Conservation (phyloP, 495 filamentous ascomycete genomes). For the Penicillium parvum region DNA sequence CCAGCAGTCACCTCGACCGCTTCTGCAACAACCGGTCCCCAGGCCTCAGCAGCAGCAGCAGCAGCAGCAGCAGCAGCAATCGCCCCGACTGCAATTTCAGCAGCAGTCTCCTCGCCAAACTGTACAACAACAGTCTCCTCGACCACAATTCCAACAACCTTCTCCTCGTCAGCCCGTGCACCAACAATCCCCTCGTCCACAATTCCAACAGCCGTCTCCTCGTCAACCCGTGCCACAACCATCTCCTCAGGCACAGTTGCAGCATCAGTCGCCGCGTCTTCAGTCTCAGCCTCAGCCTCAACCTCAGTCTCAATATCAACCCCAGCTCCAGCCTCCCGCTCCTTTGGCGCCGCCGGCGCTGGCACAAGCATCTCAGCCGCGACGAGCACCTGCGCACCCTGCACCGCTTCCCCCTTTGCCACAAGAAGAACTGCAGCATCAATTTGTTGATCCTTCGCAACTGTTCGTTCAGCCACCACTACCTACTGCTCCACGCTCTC, state of each 20-base stretch:
- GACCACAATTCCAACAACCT: not conserved
- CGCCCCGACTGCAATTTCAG: conserved; percentile 1
- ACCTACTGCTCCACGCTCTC: conserved; percentile 27
- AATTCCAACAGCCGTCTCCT: conserved; percentile 2
- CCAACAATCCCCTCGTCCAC: conserved; percentile 9
- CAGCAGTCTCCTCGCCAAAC: conserved; percentile 2
- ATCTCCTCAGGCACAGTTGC: conserved; percentile 6
- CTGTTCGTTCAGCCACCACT: conserved; percentile 36
- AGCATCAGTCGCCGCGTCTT: conserved; percentile 8
- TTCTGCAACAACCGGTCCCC: conserved; percentile 1
- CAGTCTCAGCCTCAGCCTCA: conserved; percentile 3
- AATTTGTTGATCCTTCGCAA: conserved; percentile 42
- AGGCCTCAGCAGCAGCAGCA: no score
- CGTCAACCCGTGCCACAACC: conserved; percentile 3
- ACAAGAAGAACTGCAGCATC: conserved; percentile 31
- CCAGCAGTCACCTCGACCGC: conserved; percentile 2
- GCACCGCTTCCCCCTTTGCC: conserved; percentile 25
- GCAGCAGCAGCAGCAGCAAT: conserved; percentile 4
- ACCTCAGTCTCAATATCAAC: conserved; percentile 4
- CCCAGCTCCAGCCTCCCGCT: conserved; percentile 2
- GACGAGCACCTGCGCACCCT: conserved; percentile 19
- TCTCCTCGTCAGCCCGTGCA: conserved; percentile 4
- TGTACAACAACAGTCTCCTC: conserved; percentile 5
- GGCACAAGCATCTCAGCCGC: conserved; percentile 14
- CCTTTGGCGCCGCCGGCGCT: conserved; percentile 1